A percentile compares a stretch with the other conserved stretches of the same genome.
These are phyloP conservation scores for Parastagonospora nodorum DNA, from an alignment of 2,329 filamentous ascomycete genomes.

Conservation along the genomic window DNA sequence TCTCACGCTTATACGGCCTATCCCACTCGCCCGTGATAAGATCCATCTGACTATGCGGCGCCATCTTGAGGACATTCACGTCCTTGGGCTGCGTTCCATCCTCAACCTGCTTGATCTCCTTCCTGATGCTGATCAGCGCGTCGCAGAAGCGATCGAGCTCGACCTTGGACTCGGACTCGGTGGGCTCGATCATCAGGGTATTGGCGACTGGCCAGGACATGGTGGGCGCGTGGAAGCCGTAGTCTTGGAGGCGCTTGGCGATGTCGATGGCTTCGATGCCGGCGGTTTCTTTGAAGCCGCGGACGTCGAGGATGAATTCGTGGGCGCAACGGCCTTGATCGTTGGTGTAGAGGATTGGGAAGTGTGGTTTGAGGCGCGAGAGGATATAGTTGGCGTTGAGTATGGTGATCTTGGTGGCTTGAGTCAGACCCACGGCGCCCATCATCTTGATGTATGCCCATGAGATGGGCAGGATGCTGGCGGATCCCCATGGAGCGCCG, in stretches of 20 bases:
- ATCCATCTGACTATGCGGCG: conserved; percentile 85
- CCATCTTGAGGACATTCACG: conserved; percentile 84
- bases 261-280: conserved; percentile 93
- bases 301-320: conserved; percentile 93
- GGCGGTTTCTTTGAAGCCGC: conserved; percentile 79
- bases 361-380: conserved; percentile 82
- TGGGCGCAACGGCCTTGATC: conserved; percentile 85
- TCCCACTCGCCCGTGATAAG: conserved; percentile 79
- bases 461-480: conserved; percentile 90
- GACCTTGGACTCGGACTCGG: conserved; percentile 87
- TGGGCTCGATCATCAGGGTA: conserved; percentile 98
- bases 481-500: conserved; percentile 83
- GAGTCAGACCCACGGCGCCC: conserved; percentile 79
- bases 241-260: conserved; percentile 95
- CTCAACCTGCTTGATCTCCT: conserved; percentile 84
- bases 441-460: conserved; percentile 97
- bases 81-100: conserved; percentile 74
- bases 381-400: conserved; percentile 98
- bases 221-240: conserved; percentile 95
- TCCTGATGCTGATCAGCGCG: conserved; percentile 82
- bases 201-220: conserved; percentile 97
- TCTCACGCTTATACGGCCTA: conserved; percentile 77
- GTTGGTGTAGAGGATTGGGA: conserved; percentile 93
- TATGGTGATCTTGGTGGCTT: conserved; percentile 90
- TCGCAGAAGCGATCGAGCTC: conserved; percentile 95